These are phyloP conservation scores for Rhodotorula diobovata DNA, from an alignment of 768 basidiomycete species.

Conservation along the genomic window DNA sequence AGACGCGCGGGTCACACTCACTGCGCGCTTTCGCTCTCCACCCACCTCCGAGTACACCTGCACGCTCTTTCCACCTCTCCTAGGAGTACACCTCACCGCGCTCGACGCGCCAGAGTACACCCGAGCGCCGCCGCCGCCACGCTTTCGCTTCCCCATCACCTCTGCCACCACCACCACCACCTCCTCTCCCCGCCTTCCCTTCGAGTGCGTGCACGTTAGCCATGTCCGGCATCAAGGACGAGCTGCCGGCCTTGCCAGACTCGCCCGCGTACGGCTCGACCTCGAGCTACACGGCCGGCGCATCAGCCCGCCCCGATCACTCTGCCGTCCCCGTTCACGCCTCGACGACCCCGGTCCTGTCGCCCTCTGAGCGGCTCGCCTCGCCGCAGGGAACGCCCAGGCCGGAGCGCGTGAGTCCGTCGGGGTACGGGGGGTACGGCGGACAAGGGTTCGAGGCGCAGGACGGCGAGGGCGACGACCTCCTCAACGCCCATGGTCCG, in stretches of 20 bases:
- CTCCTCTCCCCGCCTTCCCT: neutral
- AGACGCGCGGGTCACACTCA: too few species aligned
- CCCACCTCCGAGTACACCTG: neutral
- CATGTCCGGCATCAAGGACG: neutral
- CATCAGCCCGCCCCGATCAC: constrained; percentile 5
- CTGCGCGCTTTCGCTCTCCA: too few species aligned
- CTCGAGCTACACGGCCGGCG: neutral
- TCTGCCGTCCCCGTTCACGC: neutral
- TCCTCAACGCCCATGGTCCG: neutral
- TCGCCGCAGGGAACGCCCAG: neutral
- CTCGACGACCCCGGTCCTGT: constrained; percentile 1
- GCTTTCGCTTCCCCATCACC: neutral
- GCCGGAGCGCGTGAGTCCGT: too few species aligned
- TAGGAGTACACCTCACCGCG: neutral
- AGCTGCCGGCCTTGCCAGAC: neutral
- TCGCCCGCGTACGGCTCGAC: neutral
- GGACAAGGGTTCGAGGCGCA: neutral
- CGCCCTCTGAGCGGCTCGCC: neutral
- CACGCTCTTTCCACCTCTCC: neutral
- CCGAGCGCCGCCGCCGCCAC: neutral
- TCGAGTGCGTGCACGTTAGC: neutral
- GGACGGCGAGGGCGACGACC: constrained; percentile 1
- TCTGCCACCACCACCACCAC: neutral
- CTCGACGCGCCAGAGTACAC: neutral
- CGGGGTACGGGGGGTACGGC: constrained; percentile 15